These are phyloP conservation scores for Favolaschia claudopus DNA, from an alignment of 768 basidiomycete genomes.

Conservation along the genomic window DNA sequence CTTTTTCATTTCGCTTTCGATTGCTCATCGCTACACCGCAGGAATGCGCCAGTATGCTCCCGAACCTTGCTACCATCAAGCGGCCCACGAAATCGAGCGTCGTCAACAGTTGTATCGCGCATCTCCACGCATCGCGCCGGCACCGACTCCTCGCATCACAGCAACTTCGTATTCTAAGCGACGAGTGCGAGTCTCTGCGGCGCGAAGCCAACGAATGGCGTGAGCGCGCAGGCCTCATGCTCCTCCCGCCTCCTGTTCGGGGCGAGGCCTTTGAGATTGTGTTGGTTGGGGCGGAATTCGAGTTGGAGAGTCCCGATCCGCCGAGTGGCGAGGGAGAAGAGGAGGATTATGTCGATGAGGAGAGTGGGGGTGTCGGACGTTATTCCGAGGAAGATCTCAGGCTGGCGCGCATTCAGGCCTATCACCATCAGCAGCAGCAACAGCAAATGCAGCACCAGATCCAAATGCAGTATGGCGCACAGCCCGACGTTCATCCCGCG, in stretches of 20 bases:
- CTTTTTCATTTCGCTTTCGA: conserved; percentile 4
- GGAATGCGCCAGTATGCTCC: conserved; percentile 79
- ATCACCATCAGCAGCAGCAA: not conserved
- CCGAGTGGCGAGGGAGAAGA: conserved; percentile 51
- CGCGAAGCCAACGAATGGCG: conserved; percentile 83
- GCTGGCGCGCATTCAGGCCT: too few relatives aligned
- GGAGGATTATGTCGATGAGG: conserved; percentile 39
- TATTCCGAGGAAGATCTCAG: not conserved
- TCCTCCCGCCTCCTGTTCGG: conserved; percentile 59
- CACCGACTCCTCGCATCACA: conserved; percentile 71
- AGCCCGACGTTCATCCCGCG: not conserved
- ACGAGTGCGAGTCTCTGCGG: conserved; percentile 73
- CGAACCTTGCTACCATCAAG: conserved; percentile 72
- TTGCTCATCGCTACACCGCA: conserved; percentile 40
- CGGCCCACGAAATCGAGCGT: conserved; percentile 83
- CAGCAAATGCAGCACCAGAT: too few relatives aligned
- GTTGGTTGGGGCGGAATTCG: conserved; percentile 53
- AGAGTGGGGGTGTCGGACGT: not conserved
- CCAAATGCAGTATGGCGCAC: not conserved
- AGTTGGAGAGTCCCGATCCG: conserved; percentile 42
- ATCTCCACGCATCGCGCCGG: conserved; percentile 66
- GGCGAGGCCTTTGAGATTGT: conserved; percentile 62
- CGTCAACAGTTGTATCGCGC: conserved; percentile 79
- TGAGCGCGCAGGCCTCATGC: conserved; percentile 57
- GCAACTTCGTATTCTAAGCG: conserved; percentile 65